Evolutionary conservation across 495 filamentous ascomycete species (phyloP), one percentile per base, ranked within the genome.

Genomic region (Staphylotrichum tortipilum): DNA sequence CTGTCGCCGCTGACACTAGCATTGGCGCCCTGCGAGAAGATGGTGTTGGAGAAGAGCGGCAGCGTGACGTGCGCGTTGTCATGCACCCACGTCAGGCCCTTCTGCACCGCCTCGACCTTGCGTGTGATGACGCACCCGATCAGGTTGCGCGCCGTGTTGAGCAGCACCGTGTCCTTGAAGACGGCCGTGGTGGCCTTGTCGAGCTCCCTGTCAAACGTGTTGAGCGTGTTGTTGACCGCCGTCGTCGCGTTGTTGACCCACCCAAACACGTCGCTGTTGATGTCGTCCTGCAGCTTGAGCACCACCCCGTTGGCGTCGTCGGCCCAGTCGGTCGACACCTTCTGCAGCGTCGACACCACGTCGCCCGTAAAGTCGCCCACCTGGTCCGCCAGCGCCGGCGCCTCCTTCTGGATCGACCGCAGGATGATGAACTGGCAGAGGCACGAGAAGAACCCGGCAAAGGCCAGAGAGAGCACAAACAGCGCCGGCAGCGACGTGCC

Each of bases 51-150:
- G 26, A 97, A 78, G 18, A 76, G 61, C 1, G 94, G 92, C 59
- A 98, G 84, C 49, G 80, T 68, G 54, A 98, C 76, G 42, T 94
- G 78, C 1, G 94, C 89, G 56, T 96, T 62, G 56, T 97, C 83
- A 49, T 81, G 73, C 28, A 94, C 83, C 89, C 89, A 98, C 0
- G 86, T 94, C 0, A 97, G 78, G 8, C 85, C 92, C 55, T 83
- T 81, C 61, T 97, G 74, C 53, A 97, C 76, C 10, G 80, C 70
- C 12, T 79, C 78, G 49, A 91, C 66, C 68, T 91, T 90, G 49
- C 88, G 64, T n/a, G 75, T 79, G 47, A 94, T 76, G 10, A 94
- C 60, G 54, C 89, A 94, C 55, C 84, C 72, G 46, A 89, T 78
- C 15, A 94, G 72, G 4, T 83, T 85, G 34, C 77, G 68, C 38